These are phyloP conservation scores for Colletotrichum acutatum DNA, from an alignment of 2,329 filamentous ascomycete species.

Conservation along the genomic window DNA sequence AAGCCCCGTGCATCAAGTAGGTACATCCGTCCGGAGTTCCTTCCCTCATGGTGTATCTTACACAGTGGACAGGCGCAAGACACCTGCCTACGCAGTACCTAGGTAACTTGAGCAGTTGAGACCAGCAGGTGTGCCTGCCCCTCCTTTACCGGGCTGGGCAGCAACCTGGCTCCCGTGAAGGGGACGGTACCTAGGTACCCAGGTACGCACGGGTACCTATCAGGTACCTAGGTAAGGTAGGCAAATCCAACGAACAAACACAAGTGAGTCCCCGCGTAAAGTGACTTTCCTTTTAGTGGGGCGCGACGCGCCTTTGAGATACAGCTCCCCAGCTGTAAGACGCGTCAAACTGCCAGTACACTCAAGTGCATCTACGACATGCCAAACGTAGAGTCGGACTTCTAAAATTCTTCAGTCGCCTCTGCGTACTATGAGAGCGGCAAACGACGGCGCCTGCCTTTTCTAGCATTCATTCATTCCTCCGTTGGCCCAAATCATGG, in stretches of 20 bases:
- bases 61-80: neutral
- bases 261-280: neutral
- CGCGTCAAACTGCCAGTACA: neutral
- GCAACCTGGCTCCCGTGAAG: too few relatives aligned
- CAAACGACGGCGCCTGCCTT: neutral
- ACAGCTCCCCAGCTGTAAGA: neutral
- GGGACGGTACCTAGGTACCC: too few relatives aligned
- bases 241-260: neutral
- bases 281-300: neutral
- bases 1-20: neutral
- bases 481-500: neutral
- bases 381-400: neutral
- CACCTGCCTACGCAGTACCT: too few relatives aligned
- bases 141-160: too few relatives aligned
- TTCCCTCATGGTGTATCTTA: too few relatives aligned
- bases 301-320: neutral
- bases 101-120: too few relatives aligned
- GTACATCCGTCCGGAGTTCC: neutral
- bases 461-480: neutral
- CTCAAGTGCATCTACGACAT: neutral
- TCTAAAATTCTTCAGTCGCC: neutral
- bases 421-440: neutral
- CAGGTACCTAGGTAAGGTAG: neutral
- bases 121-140: too few relatives aligned
- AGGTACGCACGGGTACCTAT: too few relatives aligned